A percentile compares a stretch with the other conserved stretches of the same genome.
Evolutionary conservation across 495 filamentous ascomycete genomes (phyloP).

Genomic region (Arthonia radiata): DNA sequence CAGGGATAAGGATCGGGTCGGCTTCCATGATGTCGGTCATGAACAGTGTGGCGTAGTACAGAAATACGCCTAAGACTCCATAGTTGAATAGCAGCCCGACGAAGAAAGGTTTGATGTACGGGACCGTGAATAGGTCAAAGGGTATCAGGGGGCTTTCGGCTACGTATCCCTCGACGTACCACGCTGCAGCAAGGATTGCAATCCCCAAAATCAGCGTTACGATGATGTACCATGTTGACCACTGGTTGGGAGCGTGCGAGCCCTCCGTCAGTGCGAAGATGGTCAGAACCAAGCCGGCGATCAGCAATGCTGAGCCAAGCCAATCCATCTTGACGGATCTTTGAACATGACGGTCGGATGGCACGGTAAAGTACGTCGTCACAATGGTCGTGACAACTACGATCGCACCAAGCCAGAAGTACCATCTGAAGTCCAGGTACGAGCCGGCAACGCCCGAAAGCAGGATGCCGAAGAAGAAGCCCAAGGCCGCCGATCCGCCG

Average conservation of each 20-base stretch:
- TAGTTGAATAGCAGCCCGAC: conserved; percentile 49
- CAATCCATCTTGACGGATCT: conserved; percentile 40
- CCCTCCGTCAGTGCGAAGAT: conserved; percentile 62
- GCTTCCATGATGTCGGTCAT: conserved; percentile 40
- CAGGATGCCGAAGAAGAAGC: conserved; percentile 66
- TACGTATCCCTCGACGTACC: conserved; percentile 59
- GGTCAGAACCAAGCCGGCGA: conserved; percentile 40
- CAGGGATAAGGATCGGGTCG: conserved; percentile 42
- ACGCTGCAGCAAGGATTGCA: conserved; percentile 26
- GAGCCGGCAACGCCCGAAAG: conserved; percentile 46
- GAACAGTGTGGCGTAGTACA: conserved; percentile 57
- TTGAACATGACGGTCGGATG: conserved; percentile 31
- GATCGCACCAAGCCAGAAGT: conserved; percentile 52
- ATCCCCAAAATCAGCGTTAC: conserved; percentile 33
- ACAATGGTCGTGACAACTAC: conserved; percentile 24
- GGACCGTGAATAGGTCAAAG: conserved; percentile 44
- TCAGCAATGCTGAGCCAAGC: conserved; percentile 35
- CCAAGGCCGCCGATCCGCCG: conserved; percentile 49
- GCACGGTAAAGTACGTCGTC: conserved; percentile 37
- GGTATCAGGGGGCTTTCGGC: conserved; percentile 50
- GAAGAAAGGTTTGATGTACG: conserved; percentile 43
- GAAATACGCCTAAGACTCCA: conserved; percentile 48
- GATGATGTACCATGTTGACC: conserved; percentile 48
- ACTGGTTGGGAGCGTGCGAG: conserved; percentile 40
- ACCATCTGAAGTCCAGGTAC: conserved; percentile 45